Conservation (phyloP, 1,139 yeast species). For the Geotrichum bryndzae region DNA sequence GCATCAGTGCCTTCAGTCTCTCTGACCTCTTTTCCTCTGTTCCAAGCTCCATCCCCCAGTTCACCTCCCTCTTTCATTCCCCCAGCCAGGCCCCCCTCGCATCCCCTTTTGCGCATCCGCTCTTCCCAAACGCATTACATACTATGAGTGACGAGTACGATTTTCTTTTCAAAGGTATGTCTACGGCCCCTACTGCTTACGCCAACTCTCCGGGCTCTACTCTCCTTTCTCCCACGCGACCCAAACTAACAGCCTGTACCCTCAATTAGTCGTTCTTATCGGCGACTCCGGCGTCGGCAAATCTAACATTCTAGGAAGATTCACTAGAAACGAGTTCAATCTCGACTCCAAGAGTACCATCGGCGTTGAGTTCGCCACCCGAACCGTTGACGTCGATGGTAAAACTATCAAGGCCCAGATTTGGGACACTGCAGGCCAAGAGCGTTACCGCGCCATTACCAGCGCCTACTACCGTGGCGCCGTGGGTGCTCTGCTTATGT, state of each 20-base stretch:
- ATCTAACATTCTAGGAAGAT: constrained; percentile 86
- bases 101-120: neutral
- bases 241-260: neutral
- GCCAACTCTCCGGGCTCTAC: neutral
- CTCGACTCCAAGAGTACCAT: constrained; percentile 91
- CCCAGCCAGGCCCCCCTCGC: neutral
- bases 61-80: neutral
- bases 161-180: constrained; percentile 75
- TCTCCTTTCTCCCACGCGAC: neutral
- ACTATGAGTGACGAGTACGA: constrained; percentile 72
- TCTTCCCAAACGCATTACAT: neutral
- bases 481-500: constrained; percentile 92
- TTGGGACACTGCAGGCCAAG: constrained; percentile 99
- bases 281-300: constrained; percentile 98
- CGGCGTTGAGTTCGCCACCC: constrained; percentile 97
- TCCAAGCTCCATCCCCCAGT: neutral
- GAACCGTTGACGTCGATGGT: constrained; percentile 91
- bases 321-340: constrained; percentile 93
- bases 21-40: neutral
- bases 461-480: constrained; percentile 98
- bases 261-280: constrained; percentile 67
- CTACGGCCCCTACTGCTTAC: neutral
- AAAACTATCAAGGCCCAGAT: constrained; percentile 95
- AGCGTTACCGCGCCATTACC: constrained; percentile 94
- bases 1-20: neutral